Evolutionary conservation across 192 early-diverging fungal genomes (phyloP).

Genomic region (Coemansia sp.): DNA sequence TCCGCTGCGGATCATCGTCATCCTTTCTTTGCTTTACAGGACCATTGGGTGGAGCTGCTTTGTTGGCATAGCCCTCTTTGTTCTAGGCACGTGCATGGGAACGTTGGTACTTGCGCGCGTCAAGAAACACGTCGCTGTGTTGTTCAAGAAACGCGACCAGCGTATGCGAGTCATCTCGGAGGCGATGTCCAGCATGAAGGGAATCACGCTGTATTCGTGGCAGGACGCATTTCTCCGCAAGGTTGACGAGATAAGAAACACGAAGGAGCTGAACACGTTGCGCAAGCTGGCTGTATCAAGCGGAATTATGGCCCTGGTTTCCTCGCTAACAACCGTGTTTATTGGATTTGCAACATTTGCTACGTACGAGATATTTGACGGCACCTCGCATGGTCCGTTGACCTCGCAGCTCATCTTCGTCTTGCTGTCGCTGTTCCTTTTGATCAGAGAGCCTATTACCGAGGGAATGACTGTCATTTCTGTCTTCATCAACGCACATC

Average conservation of each 20-base stretch:
- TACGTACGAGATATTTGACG: conserved; percentile 64
- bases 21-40: conserved; percentile 17
- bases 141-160: conserved; percentile 42
- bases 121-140: conserved; percentile 32
- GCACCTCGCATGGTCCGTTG: conserved; percentile 54
- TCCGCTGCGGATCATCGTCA: conserved; percentile 14
- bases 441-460: conserved; percentile 85
- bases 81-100: conserved; percentile 28
- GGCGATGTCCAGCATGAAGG: conserved; percentile 54
- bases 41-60: conserved; percentile 19
- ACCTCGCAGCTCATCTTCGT: conserved; percentile 78
- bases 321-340: conserved; percentile 79
- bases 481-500: conserved; percentile 70
- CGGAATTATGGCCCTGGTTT: conserved; percentile 71
- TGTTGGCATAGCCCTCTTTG: conserved; percentile 9
- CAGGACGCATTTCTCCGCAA: conserved; percentile 57
- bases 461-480: conserved; percentile 79
- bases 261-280: conserved; percentile 73
- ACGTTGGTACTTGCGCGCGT: conserved; percentile 56
- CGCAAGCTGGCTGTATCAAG: conserved; percentile 70
- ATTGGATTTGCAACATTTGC: conserved; percentile 81
- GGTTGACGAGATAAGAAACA: conserved; percentile 62
- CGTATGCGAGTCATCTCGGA: conserved; percentile 62
- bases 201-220: conserved; percentile 67
- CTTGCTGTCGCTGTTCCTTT: conserved; percentile 85